These are phyloP conservation scores for Rhizopogon sp. DNA, from an alignment of 768 basidiomycete genomes.

Conservation along the genomic window DNA sequence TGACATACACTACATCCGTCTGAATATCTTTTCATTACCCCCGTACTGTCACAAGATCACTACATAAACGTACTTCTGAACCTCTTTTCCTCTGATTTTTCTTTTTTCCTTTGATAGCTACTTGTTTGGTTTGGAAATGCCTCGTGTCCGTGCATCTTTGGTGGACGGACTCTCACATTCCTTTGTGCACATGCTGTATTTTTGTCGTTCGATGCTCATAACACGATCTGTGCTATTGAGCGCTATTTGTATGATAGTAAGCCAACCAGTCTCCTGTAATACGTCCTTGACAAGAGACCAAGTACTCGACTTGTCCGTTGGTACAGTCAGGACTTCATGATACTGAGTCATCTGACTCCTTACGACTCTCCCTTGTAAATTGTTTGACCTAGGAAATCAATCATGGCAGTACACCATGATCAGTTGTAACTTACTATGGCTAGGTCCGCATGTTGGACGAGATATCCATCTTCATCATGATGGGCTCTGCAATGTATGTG, in stretches of 20 bases:
- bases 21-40: background rate
- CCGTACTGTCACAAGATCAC: background rate
- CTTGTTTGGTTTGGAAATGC: slow-evolving; percentile 1
- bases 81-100: slow-evolving; percentile 2
- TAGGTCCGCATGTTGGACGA: too few species aligned
- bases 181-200: slow-evolving; percentile 16
- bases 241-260: background rate
- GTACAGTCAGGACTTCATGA: too few species aligned
- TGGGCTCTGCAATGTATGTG: too few species aligned
- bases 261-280: too few species aligned
- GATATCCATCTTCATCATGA: too few species aligned
- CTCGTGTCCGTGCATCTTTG: slow-evolving; percentile 2
- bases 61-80: background rate
- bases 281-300: too few species aligned
- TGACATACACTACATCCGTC: background rate
- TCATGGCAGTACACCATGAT: too few species aligned
- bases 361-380: too few species aligned
- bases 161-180: slow-evolving; percentile 15
- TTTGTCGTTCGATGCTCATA: background rate
- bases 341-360: too few species aligned
- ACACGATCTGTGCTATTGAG: background rate
- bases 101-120: slow-evolving; percentile 1
- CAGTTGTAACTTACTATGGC: too few species aligned
- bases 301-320: too few species aligned
- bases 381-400: too few species aligned